Conservation (phyloP, 1,284 basidiomycete species). For the Gymnopus androsaceus region DNA sequence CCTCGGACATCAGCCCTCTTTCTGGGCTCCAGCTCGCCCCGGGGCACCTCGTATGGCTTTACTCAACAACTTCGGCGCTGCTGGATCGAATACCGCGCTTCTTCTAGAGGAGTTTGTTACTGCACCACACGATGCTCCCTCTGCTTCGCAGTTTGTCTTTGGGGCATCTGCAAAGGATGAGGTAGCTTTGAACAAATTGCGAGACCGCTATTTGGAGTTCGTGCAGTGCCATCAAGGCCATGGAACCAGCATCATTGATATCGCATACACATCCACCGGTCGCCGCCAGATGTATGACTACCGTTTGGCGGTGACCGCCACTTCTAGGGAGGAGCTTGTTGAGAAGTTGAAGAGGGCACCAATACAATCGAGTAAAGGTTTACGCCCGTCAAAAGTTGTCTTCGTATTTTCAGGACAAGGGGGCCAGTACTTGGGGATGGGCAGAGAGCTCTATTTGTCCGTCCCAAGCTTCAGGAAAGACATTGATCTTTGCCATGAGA, state of each 20-base stretch:
- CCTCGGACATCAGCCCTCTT: constrained; percentile 43
- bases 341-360: constrained; percentile 42
- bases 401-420: constrained; percentile 80
- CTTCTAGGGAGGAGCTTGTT: constrained; percentile 44
- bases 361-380: constrained; percentile 28
- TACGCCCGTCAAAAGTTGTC: constrained; percentile 38
- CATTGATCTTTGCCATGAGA: constrained; percentile 59
- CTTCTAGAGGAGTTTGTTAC: constrained; percentile 57
- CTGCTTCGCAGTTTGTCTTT: constrained; percentile 40
- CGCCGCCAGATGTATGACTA: constrained; percentile 57
- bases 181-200: constrained; percentile 47
- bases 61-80: constrained; percentile 74
- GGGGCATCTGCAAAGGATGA: constrained; percentile 62
- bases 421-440: constrained; percentile 67
- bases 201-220: constrained; percentile 46
- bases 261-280: constrained; percentile 67
- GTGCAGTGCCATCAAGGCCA: constrained; percentile 45
- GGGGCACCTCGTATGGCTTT: constrained; percentile 50
- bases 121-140: neutral
- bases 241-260: constrained; percentile 41
- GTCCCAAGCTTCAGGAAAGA: constrained; percentile 45
- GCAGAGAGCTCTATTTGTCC: constrained; percentile 50
- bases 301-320: constrained; percentile 51
- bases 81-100: constrained; percentile 68
- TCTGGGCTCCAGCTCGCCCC: constrained; percentile 44